These are phyloP conservation scores for Macrolepiota dolichaula DNA, from an alignment of 768 basidiomycete genomes.

Conservation along the genomic window DNA sequence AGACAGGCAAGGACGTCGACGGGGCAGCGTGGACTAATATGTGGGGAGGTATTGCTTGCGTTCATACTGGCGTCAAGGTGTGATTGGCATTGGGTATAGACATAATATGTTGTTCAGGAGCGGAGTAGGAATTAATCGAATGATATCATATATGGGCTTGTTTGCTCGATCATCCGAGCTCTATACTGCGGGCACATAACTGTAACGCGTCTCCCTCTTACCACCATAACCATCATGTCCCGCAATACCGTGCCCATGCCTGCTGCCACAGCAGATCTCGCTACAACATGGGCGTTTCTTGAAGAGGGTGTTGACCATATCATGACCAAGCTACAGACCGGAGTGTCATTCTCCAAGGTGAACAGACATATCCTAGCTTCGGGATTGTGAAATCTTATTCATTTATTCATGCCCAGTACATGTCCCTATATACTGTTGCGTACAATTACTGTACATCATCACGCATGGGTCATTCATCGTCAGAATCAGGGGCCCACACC, in stretches of 20 bases:
- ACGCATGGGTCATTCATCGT: slow-evolving; percentile 10
- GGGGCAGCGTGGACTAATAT: slow-evolving; percentile 84
- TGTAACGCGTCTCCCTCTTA: slow-evolving; percentile 17
- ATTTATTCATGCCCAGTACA: slow-evolving; percentile 49
- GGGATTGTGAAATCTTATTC: slow-evolving; percentile 4
- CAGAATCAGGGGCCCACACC: slow-evolving; percentile 19
- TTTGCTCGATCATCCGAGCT: slow-evolving; percentile 23
- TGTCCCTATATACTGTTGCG: slow-evolving; percentile 87
- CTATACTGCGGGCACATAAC: neutral
- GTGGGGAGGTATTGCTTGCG: slow-evolving; percentile 85
- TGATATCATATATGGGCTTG: slow-evolving; percentile 14
- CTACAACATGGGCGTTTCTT: slow-evolving; percentile 85
- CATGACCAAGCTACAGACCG: slow-evolving; percentile 87
- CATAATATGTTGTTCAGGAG: slow-evolving; percentile 6
- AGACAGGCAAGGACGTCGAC: slow-evolving; percentile 65
- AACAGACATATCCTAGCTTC: slow-evolving; percentile 1
- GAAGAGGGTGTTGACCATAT: slow-evolving; percentile 89
- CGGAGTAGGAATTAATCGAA: neutral
- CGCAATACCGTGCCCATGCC: slow-evolving; percentile 51
- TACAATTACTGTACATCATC: slow-evolving; percentile 98
- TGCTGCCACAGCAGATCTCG: slow-evolving; percentile 64
- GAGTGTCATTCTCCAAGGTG: slow-evolving; percentile 78
- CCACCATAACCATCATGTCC: slow-evolving; percentile 26
- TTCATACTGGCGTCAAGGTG: slow-evolving; percentile 83
- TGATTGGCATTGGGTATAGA: slow-evolving; percentile 27